These are phyloP conservation scores for Arabidopsis lyrata DNA, from an alignment of 441 rosid genomes.

Conservation along the genomic window DNA sequence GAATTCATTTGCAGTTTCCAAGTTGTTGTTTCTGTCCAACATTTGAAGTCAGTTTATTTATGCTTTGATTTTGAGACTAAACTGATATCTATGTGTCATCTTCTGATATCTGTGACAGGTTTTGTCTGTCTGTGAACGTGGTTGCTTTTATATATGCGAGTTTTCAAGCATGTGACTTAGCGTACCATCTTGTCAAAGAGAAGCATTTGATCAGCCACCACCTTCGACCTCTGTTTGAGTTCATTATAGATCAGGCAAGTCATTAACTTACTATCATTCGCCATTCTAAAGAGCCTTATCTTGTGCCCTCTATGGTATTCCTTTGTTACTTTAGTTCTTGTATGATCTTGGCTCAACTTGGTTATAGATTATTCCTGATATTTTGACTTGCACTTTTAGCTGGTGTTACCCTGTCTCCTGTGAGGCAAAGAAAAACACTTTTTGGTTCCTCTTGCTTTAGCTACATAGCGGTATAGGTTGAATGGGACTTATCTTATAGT, in stretches of 20 bases:
- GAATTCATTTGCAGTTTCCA: background rate
- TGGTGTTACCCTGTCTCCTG: conserved; percentile 3
- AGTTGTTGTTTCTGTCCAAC: background rate
- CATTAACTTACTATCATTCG: background rate
- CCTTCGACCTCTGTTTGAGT: conserved; percentile 63
- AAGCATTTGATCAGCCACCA: conserved; percentile 64
- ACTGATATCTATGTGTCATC: conserved; percentile 16
- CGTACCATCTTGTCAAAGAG: conserved; percentile 59
- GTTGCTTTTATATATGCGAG: conserved; percentile 82
- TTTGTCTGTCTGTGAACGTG: conserved; percentile 85
- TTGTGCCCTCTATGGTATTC: conserved; percentile 22
- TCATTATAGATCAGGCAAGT: conserved; percentile 95
- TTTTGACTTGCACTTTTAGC: conserved; percentile 10
- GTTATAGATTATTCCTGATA: background rate
- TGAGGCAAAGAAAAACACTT: conserved; percentile 4
- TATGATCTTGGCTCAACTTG: background rate
- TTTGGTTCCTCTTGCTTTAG: background rate
- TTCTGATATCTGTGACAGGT: conserved; percentile 53
- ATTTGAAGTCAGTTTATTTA: background rate
- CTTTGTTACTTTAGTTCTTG: background rate
- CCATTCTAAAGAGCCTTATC: background rate
- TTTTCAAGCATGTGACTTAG: conserved; percentile 77
- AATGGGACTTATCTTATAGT: background rate
- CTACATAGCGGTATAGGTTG: background rate
- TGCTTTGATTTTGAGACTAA: conserved; percentile 7